Conservation (phyloP, 2,329 filamentous ascomycete species). For the Shiraia bambusicola region DNA sequence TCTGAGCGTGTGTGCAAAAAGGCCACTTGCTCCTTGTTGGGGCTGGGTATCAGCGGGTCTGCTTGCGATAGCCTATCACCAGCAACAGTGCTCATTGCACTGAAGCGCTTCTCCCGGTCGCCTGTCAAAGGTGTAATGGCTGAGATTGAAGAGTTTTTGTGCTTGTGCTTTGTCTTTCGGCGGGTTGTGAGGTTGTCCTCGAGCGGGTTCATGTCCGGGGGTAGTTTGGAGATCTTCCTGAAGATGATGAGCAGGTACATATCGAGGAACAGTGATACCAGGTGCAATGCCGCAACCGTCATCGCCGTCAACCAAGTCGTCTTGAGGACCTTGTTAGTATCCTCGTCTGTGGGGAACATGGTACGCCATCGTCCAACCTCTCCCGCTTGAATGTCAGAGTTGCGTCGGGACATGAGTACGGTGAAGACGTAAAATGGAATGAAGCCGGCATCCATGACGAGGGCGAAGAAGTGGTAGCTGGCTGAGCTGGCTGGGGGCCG, state of each 20-base stretch:
- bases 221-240: slow-evolving; percentile 76
- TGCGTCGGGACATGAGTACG: slow-evolving; percentile 55
- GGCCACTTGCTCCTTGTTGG: slow-evolving; percentile 59
- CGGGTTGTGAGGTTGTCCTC: slow-evolving; percentile 81
- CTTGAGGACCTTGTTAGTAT: slow-evolving; percentile 62
- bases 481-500: slow-evolving; percentile 78
- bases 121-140: slow-evolving; percentile 46
- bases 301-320: slow-evolving; percentile 70
- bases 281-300: slow-evolving; percentile 65
- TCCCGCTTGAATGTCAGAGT: slow-evolving; percentile 52
- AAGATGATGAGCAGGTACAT: slow-evolving; percentile 77
- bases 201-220: slow-evolving; percentile 93
- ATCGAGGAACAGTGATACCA: slow-evolving; percentile 69
- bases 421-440: slow-evolving; percentile 65
- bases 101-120: slow-evolving; percentile 65
- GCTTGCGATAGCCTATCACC: slow-evolving; percentile 38
- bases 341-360: slow-evolving; percentile 59
- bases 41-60: slow-evolving; percentile 30
- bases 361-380: slow-evolving; percentile 64
- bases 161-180: slow-evolving; percentile 65
- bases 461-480: slow-evolving; percentile 85
- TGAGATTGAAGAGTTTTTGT: slow-evolving; percentile 62
- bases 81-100: slow-evolving; percentile 47
- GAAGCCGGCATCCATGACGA: slow-evolving; percentile 68
- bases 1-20: slow-evolving; percentile 80